A percentile compares a stretch with the other conserved stretches of the same genome.
Evolutionary conservation across 2,329 filamentous ascomycete genomes (phyloP).

Genomic region (Herpotrichia juniperi): DNA sequence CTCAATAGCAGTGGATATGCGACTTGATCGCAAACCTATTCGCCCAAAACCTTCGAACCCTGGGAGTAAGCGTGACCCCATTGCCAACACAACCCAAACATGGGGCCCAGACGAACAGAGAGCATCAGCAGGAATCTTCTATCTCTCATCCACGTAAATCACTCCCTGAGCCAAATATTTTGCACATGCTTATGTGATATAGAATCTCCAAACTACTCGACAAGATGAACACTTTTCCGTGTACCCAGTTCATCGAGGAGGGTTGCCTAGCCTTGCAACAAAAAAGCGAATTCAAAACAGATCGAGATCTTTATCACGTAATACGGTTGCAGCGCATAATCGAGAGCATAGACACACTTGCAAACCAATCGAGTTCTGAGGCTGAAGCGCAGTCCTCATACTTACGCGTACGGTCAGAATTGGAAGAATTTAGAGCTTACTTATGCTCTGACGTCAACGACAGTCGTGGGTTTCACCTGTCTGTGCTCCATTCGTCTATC

Average conservation of each 20-base stretch:
- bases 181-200: slow-evolving; percentile 12
- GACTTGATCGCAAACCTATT: slow-evolving; percentile 32
- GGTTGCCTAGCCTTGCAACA: slow-evolving; percentile 42
- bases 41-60: slow-evolving; percentile 16
- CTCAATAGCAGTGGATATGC: slow-evolving; percentile 38
- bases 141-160: slow-evolving; percentile 51
- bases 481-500: neutral
- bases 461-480: slow-evolving; percentile 31
- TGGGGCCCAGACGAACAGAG: slow-evolving; percentile 51
- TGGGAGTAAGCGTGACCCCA: slow-evolving; percentile 30
- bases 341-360: slow-evolving; percentile 44
- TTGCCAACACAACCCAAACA: slow-evolving; percentile 16
- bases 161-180: neutral
- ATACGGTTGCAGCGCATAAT: slow-evolving; percentile 47
- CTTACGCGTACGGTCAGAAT: slow-evolving; percentile 34
- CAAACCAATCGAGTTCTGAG: slow-evolving; percentile 23
- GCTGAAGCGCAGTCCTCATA: slow-evolving; percentile 38
- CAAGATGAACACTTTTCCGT: slow-evolving; percentile 46
- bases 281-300: slow-evolving; percentile 38
- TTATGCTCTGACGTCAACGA: slow-evolving; percentile 33
- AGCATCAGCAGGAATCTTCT: slow-evolving; percentile 52
- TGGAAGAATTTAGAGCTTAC: slow-evolving; percentile 39
- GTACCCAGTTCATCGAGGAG: slow-evolving; percentile 43
- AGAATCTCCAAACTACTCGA: slow-evolving; percentile 47
- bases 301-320: slow-evolving; percentile 44